Evolutionary conservation across 1,139 yeast genomes (phyloP).

Genomic region (Scheffersomyces cryptocercus): DNA sequence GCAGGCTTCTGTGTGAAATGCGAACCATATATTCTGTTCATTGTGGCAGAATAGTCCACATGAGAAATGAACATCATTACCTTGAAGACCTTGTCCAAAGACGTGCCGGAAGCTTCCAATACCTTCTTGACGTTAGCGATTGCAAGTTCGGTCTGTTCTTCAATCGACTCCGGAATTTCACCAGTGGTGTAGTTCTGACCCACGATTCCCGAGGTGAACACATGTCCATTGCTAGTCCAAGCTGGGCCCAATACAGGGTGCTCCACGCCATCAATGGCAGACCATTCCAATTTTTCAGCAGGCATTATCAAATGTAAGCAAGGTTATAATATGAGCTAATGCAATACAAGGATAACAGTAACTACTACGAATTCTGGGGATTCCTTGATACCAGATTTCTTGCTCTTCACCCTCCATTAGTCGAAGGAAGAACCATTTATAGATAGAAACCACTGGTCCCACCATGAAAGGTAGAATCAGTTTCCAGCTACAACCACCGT

Average conservation of each 20-base stretch:
- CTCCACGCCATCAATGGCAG: constrained; percentile 37
- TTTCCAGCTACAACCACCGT: too few species aligned
- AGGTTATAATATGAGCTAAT: too few species aligned
- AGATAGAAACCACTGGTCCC: too few species aligned
- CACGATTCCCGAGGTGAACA: constrained; percentile 47
- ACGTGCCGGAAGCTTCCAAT: constrained; percentile 48
- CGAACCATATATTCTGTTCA: constrained; percentile 50
- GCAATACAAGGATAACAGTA: too few species aligned
- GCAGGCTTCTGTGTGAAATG: constrained; percentile 54
- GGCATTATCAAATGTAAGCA: constrained; percentile 1
- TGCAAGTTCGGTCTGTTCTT: constrained; percentile 48
- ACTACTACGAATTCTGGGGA: too few species aligned
- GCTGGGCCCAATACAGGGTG: constrained; percentile 47
- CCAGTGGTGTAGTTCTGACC: constrained; percentile 38
- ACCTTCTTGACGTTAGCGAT: constrained; percentile 45
- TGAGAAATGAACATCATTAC: constrained; percentile 52
- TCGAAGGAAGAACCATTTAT: too few species aligned
- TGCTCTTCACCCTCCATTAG: too few species aligned
- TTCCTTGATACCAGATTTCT: too few species aligned
- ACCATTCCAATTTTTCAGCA: constrained; percentile 40
- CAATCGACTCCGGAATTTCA: constrained; percentile 38
- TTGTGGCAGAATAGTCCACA: constrained; percentile 41
- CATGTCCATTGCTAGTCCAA: constrained; percentile 48
- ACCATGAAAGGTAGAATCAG: too few species aligned
- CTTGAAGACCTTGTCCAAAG: constrained; percentile 52